Percentiles rank a stretch among this genome's conserved stretches.
These are phyloP conservation scores for Volvox reticuliferus DNA, from an alignment of 139 green algal genomes.

Conservation along the genomic window DNA sequence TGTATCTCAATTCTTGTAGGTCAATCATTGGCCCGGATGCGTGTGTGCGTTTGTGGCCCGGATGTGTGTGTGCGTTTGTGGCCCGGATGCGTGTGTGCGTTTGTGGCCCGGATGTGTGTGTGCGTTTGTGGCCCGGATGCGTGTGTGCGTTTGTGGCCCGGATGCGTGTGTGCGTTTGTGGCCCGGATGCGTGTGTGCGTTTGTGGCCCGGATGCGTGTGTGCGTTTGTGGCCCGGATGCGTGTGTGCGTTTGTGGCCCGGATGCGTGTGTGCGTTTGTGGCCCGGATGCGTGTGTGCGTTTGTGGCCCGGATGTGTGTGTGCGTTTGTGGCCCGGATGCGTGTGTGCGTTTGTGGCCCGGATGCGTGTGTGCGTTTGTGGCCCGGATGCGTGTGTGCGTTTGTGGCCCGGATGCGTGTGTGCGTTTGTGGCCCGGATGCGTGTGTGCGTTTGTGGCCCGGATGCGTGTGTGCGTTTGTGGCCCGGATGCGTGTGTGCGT, in stretches of 20 bases:
- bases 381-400: background rate
- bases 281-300: background rate
- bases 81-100: background rate
- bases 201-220: background rate
- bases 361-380: background rate
- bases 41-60: background rate
- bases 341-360: background rate
- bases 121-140: background rate
- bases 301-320: background rate
- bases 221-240: background rate
- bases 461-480: background rate
- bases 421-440: background rate
- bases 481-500: background rate
- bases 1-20: too few species aligned
- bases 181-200: background rate
- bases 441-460: background rate
- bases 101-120: background rate
- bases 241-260: background rate
- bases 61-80: background rate
- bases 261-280: background rate
- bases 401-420: background rate
- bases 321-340: background rate
- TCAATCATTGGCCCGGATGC: background rate
- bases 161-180: background rate
- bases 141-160: background rate